phyloP scores from a whole-genome alignment of 2,329 filamentous ascomycete species.

The Aspergillus flavus region DNA sequence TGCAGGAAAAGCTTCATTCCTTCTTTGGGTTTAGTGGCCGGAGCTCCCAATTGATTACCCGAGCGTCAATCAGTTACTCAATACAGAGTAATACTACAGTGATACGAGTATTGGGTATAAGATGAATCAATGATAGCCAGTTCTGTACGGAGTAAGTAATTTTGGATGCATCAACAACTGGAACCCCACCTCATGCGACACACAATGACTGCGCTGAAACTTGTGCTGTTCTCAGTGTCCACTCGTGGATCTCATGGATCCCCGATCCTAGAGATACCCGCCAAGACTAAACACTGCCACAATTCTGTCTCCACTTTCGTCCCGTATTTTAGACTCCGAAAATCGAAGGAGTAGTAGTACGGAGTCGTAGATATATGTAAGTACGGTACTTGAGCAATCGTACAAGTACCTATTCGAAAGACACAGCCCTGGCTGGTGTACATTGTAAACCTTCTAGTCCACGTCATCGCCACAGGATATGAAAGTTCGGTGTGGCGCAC shows the following conservation, averaged over 20 bases:
- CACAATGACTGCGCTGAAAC: not conserved
- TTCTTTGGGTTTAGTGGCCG: not conserved
- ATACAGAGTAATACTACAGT: too few species aligned
- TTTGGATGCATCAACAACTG: not conserved
- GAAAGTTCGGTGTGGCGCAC: not conserved
- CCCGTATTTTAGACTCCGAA: not conserved
- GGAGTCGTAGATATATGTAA: too few species aligned
- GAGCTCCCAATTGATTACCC: not conserved
- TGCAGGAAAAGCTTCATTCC: conserved; percentile 2
- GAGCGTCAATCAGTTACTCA: too few species aligned
- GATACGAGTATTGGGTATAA: too few species aligned
- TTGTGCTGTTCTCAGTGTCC: not conserved
- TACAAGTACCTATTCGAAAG: not conserved
- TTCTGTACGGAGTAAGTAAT: not conserved
- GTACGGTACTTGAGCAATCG: too few species aligned
- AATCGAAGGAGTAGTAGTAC: too few species aligned
- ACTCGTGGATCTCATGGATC: not conserved
- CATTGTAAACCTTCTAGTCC: not conserved
- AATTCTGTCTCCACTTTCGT: conserved; percentile 6
- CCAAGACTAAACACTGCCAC: conserved; percentile 9
- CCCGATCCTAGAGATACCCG: not conserved
- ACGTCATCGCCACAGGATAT: not conserved
- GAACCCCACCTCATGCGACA: not conserved
- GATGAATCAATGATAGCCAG: too few species aligned
- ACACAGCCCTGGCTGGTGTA: not conserved